Evolutionary conservation across 768 basidiomycete genomes (phyloP).

Genomic region (Serendipita vermifera): DNA sequence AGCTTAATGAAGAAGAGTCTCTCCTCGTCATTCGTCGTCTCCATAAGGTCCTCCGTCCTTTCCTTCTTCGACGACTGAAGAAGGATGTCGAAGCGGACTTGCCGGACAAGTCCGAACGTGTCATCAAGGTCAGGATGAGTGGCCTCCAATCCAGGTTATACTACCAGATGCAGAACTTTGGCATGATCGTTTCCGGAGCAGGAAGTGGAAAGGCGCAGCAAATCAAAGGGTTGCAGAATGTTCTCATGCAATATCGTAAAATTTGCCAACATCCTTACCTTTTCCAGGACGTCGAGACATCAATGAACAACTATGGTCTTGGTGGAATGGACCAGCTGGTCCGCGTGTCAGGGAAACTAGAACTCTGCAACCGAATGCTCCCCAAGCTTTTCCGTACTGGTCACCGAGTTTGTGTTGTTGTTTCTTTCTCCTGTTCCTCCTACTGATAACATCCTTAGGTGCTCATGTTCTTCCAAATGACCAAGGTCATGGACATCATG

Average conservation of each 20-base stretch:
- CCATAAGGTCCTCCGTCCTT: slow-evolving; percentile 91
- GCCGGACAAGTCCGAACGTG: slow-evolving; percentile 96
- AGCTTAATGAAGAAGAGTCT: slow-evolving; percentile 98
- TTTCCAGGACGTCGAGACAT: slow-evolving; percentile 90
- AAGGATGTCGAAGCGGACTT: slow-evolving; percentile 94
- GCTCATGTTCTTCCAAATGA: slow-evolving; percentile 99
- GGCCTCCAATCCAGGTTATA: slow-evolving; percentile 84
- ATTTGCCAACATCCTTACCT: slow-evolving; percentile 97
- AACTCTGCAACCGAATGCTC: slow-evolving; percentile 76
- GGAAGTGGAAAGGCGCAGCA: slow-evolving; percentile 73
- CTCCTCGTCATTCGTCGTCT: slow-evolving; percentile 91
- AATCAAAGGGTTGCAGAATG: slow-evolving; percentile 84
- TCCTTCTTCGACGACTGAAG: slow-evolving; percentile 84
- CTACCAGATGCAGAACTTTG: slow-evolving; percentile 96
- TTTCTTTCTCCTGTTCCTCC: slow-evolving; percentile 3
- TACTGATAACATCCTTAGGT: slow-evolving; percentile 36
- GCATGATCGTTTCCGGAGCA: slow-evolving; percentile 72
- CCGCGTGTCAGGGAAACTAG: slow-evolving; percentile 85
- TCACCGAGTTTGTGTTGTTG: slow-evolving; percentile 51
- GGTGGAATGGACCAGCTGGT: slow-evolving; percentile 70
- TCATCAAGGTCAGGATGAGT: slow-evolving; percentile 93
- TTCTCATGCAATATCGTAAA: slow-evolving; percentile 95
- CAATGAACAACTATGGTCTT: slow-evolving; percentile 67
- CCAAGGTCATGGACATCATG: slow-evolving; percentile 97
- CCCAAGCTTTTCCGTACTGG: slow-evolving; percentile 90